Evolutionary conservation across 2,329 filamentous ascomycete genomes (phyloP), one percentile per base, ranked within the genome.

Genomic region (Fusarium albosuccineum): DNA sequence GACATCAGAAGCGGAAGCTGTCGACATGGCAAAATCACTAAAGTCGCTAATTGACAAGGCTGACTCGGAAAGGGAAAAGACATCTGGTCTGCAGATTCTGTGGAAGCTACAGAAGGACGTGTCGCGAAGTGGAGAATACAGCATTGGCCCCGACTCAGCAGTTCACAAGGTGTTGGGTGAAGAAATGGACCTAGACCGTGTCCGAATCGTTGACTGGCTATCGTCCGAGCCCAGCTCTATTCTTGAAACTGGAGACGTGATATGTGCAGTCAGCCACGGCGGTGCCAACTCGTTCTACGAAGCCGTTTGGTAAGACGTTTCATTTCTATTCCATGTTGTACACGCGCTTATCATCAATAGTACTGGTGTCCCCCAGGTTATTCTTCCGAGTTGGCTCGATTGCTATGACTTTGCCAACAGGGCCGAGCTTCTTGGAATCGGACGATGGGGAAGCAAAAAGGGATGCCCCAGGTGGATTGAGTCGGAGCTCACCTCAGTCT

Each of bases 381-480:
- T 62, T 29, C 34, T 62, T 11, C 58, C 62, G 3, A 49, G 27
- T 11, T 64, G 62, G 62, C 48, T 53, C 8, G 62, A 64, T 22
- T 54, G 48, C 33, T 64, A 57, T 11, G 62, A 64, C 37, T 64
- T 57, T 45, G 58, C 58, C 3, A 62, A 49, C 42, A 39, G 53
- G 27, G 49, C 49, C 1, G 62, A 64, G 33, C 14, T 64, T 3
- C 44, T 62, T 6, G 53, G 48, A 2, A 51, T 64, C 30, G 58
- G 62, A 8, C 42, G 48, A n/a, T 64, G 62, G 62, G 58, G 26
- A 7, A 64, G 56, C 6, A 45, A 50, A 33, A 34, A 17, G 4
- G 53, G 30, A 1, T 49, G 41, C 6, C 62, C 58, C 1, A 40
- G 62, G 9, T 64, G 62, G 62, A 54, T 36, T 3, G 39, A 45